Base-by-base conservation (phyloP, 345 rosid genomes). In the Gossypium rotundifolium region DNA sequence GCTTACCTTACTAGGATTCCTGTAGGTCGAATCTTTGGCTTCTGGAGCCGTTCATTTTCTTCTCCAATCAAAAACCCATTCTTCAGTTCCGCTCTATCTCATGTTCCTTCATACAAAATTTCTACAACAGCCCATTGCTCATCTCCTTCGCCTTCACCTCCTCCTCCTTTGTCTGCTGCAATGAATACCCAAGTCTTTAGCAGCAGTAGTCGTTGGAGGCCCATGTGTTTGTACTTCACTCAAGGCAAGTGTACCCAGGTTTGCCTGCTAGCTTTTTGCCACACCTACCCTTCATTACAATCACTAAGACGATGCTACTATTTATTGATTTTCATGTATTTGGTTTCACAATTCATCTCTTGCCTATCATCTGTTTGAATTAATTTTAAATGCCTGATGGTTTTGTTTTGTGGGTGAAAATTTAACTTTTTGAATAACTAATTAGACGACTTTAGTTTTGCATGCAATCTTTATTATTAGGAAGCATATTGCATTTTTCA, bases 171-270 rank as follows among this genome's bases (percentile, higher is more conserved):
- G 9, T 20, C 75, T 71, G 25, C 75, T 48, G 51, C 44, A 22
- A 25, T 16, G 44, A 8, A 44, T 16, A n/a, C 23, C 61, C 59
- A 54, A 8, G 38, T 20, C 60, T 73, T 7, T 51, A 20, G 33
- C 23, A 44, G 53, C 13, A 72, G 9, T 63, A 7, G 59, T 49
- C 84, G 87, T 27, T 89, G 97, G 97, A 85, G 81, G 77, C 97
- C 93, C 22, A 84, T 85, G 91, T 94, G 98, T 71, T 78, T 94
- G 91, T 91, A 94, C 81, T 75, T 81, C 84, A 83, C 97, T 9
- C 98, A 94, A 61, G 97, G 90, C 49, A 92, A 83, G 76, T 92
- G 97, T 78, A 85, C 88, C 71, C 88, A 70, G 97, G 95, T 94
- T 64, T 72, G 45, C 20, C 4, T 6, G 18, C 23, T 62, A 62